Conservation (phyloP, 192 early-diverging fungal genomes). For the Backusella psychrophila region DNA sequence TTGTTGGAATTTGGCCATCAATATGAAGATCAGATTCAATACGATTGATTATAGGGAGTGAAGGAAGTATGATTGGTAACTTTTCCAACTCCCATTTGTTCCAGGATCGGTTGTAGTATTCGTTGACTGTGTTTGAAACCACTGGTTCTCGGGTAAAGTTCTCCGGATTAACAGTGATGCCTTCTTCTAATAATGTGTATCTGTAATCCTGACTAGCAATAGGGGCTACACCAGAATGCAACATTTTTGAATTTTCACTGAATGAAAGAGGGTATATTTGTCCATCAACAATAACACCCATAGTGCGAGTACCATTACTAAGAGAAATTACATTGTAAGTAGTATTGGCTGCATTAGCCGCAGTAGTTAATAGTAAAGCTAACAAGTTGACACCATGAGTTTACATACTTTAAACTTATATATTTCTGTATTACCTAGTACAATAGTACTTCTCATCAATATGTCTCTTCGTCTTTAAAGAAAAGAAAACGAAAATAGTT, state of each 20-base stretch:
- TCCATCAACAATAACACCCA: neutral
- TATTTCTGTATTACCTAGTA: no score
- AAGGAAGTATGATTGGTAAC: neutral
- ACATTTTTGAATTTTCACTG: neutral
- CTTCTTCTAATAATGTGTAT: neutral
- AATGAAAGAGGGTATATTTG: neutral
- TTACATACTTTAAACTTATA: no score
- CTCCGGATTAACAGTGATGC: neutral
- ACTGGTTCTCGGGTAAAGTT: neutral
- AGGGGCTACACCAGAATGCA: neutral
- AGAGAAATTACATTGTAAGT: slow-evolving; percentile 1
- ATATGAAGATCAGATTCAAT: slow-evolving; percentile 5
- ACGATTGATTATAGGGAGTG: slow-evolving; percentile 3
- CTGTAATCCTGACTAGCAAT: neutral
- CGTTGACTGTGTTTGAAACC: neutral
- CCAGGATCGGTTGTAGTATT: neutral
- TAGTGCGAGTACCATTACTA: neutral
- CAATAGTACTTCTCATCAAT: no score
- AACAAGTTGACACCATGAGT: no score
- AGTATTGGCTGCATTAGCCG: neutral
- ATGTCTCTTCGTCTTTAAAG: no score
- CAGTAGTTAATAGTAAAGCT: neutral
- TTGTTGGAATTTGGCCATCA: slow-evolving; percentile 1
- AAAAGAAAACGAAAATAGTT: no score
- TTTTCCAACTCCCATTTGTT: neutral